These are phyloP conservation scores for Wickerhamiella kazuoi DNA, from an alignment of 805 yeast genomes.

Conservation along the genomic window DNA sequence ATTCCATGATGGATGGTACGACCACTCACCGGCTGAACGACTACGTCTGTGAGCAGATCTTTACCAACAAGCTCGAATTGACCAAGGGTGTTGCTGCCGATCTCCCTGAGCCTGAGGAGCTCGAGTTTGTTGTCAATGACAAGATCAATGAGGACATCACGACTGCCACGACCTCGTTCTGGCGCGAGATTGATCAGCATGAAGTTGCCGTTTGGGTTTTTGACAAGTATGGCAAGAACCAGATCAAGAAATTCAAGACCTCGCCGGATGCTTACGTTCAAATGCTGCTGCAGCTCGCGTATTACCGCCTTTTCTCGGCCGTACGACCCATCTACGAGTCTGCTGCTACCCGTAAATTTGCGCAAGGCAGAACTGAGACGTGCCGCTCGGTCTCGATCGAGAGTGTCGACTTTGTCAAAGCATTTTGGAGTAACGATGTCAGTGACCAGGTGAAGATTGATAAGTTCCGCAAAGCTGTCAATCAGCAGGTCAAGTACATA, in stretches of 20 bases:
- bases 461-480: slow-evolving; percentile 54
- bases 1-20: slow-evolving; percentile 95
- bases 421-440: slow-evolving; percentile 45
- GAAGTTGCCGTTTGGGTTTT: slow-evolving; percentile 66
- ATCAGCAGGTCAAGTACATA: slow-evolving; percentile 58
- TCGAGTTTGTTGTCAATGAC: slow-evolving; percentile 39
- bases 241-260: slow-evolving; percentile 64
- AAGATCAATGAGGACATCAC: slow-evolving; percentile 33
- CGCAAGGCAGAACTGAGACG: slow-evolving; percentile 86
- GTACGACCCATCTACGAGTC: slow-evolving; percentile 87
- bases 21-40: slow-evolving; percentile 83
- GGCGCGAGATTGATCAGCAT: slow-evolving; percentile 40
- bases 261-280: slow-evolving; percentile 93
- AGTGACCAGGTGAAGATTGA: slow-evolving; percentile 38
- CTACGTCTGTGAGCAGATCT: slow-evolving; percentile 41
- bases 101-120: slow-evolving; percentile 22
- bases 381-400: slow-evolving; percentile 69
- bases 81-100: slow-evolving; percentile 13
- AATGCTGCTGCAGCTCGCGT: slow-evolving; percentile 81
- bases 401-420: slow-evolving; percentile 48
- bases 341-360: slow-evolving; percentile 80
- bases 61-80: slow-evolving; percentile 28
- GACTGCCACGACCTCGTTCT: slow-evolving; percentile 39
- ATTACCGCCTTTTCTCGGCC: slow-evolving; percentile 64
- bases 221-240: slow-evolving; percentile 69